These are phyloP conservation scores for Truncatella angustata DNA, from an alignment of 2,329 filamentous ascomycete genomes.

Conservation along the genomic window DNA sequence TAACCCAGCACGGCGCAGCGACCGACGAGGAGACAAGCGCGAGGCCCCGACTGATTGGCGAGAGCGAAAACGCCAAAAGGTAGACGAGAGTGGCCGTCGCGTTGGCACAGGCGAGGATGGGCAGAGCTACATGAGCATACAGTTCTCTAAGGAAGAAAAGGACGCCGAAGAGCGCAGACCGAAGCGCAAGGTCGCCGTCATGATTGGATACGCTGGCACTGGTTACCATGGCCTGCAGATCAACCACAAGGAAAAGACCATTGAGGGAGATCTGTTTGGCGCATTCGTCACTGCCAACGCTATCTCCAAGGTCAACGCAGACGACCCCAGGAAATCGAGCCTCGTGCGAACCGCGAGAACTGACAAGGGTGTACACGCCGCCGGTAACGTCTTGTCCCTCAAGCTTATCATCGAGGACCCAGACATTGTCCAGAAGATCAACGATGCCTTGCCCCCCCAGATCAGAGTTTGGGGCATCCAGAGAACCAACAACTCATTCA, in stretches of 20 bases:
- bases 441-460: conserved; percentile 77
- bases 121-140: conserved; percentile 54
- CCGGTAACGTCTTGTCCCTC: conserved; percentile 90
- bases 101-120: conserved; percentile 29
- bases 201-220: conserved; percentile 93
- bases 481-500: conserved; percentile 86
- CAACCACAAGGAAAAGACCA: conserved; percentile 78
- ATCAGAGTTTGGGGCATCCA: conserved; percentile 95
- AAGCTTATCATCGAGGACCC: conserved; percentile 95
- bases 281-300: conserved; percentile 89
- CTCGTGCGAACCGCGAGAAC: conserved; percentile 92
- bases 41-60: conserved; percentile 43
- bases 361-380: conserved; percentile 96
- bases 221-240: conserved; percentile 99
- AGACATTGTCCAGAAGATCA: conserved; percentile 88
- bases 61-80: conserved; percentile 53
- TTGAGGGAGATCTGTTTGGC: conserved; percentile 91
- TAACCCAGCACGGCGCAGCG: conserved; percentile 50
- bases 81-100: conserved; percentile 33
- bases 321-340: conserved; percentile 94
- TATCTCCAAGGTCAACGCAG: conserved; percentile 94
- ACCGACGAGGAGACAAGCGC: conserved; percentile 45
- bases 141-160: conserved; percentile 75
- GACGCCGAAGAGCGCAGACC: conserved; percentile 81
- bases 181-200: conserved; percentile 93